phyloP scores from a whole-genome alignment of 2,329 filamentous ascomycete genomes.

The Arthroderma sp. region DNA sequence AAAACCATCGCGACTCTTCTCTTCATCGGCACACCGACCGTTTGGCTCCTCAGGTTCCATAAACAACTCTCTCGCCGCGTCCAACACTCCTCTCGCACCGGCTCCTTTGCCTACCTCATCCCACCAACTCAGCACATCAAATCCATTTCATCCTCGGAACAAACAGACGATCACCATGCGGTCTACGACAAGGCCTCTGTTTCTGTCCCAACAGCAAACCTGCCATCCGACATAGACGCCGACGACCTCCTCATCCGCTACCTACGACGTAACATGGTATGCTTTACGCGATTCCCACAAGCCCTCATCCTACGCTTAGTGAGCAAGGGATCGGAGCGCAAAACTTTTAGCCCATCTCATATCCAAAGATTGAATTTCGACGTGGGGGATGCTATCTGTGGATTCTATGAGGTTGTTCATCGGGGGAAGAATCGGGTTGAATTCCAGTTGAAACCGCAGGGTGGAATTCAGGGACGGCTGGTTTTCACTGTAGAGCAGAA shows the following conservation, averaged over 20 bases:
- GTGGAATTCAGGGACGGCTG: neutral
- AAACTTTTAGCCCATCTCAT: constrained; percentile 16
- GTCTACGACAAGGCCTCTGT: constrained; percentile 16
- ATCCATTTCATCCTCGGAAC: constrained; percentile 15
- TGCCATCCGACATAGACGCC: constrained; percentile 5
- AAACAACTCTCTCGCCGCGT: constrained; percentile 14
- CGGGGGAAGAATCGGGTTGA: constrained; percentile 18
- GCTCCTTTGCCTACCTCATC: constrained; percentile 9
- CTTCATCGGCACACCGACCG: constrained; percentile 10
- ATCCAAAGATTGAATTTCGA: constrained; percentile 18
- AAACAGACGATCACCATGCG: constrained; percentile 11
- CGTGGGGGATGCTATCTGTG: constrained; percentile 21
- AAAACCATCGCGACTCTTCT: constrained; percentile 3
- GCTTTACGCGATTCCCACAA: constrained; percentile 22
- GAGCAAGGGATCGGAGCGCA: constrained; percentile 9
- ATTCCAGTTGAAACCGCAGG: constrained; percentile 17
- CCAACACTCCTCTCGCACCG: constrained; percentile 11
- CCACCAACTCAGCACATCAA: constrained; percentile 10
- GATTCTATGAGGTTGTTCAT: constrained; percentile 17
- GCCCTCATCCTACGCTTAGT: constrained; percentile 17
- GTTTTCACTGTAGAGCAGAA: neutral
- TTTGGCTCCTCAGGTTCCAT: constrained; percentile 17
- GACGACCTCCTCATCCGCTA: constrained; percentile 18
- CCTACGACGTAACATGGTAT: constrained; percentile 22
- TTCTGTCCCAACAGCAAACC: constrained; percentile 11